phyloP scores from a whole-genome alignment of 2,329 filamentous ascomycete genomes.

The Fusarium coffeatum region DNA sequence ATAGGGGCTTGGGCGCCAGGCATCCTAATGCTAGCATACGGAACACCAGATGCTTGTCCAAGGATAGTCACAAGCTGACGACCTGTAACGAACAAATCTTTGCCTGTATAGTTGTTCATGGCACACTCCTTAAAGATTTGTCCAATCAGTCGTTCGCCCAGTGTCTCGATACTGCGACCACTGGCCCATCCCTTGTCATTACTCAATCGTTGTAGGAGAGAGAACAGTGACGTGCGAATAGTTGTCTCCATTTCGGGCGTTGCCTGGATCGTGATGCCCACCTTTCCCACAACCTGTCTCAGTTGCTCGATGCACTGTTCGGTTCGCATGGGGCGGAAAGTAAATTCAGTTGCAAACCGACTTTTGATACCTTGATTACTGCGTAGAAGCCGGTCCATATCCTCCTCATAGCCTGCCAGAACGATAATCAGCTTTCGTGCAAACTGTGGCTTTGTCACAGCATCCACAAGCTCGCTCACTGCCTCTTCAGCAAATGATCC shows the following conservation, averaged over 20 bases:
- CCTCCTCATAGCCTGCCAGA: constrained; percentile 73
- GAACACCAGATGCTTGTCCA: constrained; percentile 45
- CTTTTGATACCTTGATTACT: constrained; percentile 72
- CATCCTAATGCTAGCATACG: constrained; percentile 40
- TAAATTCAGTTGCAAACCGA: constrained; percentile 70
- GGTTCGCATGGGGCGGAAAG: constrained; percentile 63
- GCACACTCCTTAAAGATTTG: constrained; percentile 52
- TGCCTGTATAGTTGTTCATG: constrained; percentile 48
- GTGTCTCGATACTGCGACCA: constrained; percentile 68
- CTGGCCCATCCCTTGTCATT: constrained; percentile 68
- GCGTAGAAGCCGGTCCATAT: constrained; percentile 72
- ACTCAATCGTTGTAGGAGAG: constrained; percentile 57
- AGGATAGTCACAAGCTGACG: constrained; percentile 48
- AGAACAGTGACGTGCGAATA: constrained; percentile 45
- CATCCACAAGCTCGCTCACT: constrained; percentile 63
- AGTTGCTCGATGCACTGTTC: constrained; percentile 62
- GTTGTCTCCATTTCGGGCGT: constrained; percentile 41
- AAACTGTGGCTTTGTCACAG: constrained; percentile 66
- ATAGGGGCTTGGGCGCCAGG: constrained; percentile 45
- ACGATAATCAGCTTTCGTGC: constrained; percentile 71
- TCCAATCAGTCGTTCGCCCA: constrained; percentile 64
- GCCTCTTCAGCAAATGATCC: constrained; percentile 68
- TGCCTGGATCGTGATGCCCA: constrained; percentile 48
- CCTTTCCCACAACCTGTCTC: constrained; percentile 47
- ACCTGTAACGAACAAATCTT: constrained; percentile 44